Percentiles rank a stretch among this genome's conserved stretches.
Evolutionary conservation across 1,139 yeast species (phyloP).

Genomic region (Sugiyamaella neomexicana): DNA sequence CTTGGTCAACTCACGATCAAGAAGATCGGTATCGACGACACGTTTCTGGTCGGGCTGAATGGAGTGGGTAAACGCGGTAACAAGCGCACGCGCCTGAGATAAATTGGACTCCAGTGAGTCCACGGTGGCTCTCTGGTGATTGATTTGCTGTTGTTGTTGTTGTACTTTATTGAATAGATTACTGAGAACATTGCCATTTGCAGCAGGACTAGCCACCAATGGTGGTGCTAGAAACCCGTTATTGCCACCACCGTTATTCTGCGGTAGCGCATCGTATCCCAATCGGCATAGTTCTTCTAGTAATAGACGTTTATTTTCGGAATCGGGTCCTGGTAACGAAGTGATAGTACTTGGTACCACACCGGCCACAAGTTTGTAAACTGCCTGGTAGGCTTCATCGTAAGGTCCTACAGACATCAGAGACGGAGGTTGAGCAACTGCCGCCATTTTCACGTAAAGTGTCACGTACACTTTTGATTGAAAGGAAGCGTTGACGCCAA

Average conservation of each 20-base stretch:
- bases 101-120: constrained; percentile 42
- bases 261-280: neutral
- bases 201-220: neutral
- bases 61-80: constrained; percentile 40
- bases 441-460: constrained; percentile 5
- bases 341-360: constrained; percentile 2
- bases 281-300: constrained; percentile 10
- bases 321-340: constrained; percentile 19
- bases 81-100: constrained; percentile 41
- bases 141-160: constrained; percentile 43
- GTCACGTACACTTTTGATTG: too few relatives aligned
- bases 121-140: constrained; percentile 41
- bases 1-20: constrained; percentile 49
- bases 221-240: neutral
- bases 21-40: constrained; percentile 38
- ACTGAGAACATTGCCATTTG: constrained; percentile 14
- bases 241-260: neutral
- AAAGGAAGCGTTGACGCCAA: too few relatives aligned
- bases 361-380: constrained; percentile 13
- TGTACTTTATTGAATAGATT: constrained; percentile 39
- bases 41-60: constrained; percentile 40
- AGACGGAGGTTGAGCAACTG: constrained; percentile 12
- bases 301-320: constrained; percentile 14
- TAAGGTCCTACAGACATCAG: constrained; percentile 14
- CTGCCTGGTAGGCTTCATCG: constrained; percentile 20